These are phyloP conservation scores for Pochonia chlamydosporia DNA, from an alignment of 2,329 filamentous ascomycete genomes.

Conservation along the genomic window DNA sequence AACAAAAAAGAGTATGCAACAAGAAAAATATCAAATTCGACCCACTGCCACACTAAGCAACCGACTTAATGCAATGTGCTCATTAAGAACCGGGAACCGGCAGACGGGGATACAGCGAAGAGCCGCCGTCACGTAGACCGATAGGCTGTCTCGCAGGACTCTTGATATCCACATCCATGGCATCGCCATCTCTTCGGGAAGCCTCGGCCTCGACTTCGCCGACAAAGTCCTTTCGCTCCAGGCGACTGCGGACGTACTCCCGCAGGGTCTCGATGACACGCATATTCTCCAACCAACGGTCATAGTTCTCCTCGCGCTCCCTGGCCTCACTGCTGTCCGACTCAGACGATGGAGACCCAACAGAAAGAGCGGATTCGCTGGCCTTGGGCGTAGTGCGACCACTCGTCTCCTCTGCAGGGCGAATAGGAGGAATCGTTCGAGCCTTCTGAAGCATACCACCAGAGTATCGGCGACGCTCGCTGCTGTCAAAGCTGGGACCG, in stretches of 20 bases:
- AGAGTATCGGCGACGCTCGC: constrained; percentile 59
- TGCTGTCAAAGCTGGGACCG: constrained; percentile 59
- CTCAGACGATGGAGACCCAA: constrained; percentile 49
- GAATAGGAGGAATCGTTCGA: constrained; percentile 36
- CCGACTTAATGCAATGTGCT: background rate
- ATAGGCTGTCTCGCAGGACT: constrained; percentile 20
- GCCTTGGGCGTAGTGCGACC: constrained; percentile 38
- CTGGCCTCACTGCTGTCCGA: constrained; percentile 47
- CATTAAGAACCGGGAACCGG: constrained; percentile 22
- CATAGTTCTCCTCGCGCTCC: constrained; percentile 57
- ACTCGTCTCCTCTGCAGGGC: constrained; percentile 28
- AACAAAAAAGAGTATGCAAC: background rate
- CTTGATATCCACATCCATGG: constrained; percentile 32
- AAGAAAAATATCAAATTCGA: background rate
- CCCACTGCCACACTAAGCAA: background rate
- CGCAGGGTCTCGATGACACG: constrained; percentile 58
- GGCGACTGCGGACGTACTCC: constrained; percentile 49
- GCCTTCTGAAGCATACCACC: constrained; percentile 62
- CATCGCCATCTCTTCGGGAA: constrained; percentile 18
- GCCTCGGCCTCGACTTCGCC: constrained; percentile 19
- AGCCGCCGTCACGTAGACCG: constrained; percentile 22
- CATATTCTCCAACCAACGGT: constrained; percentile 61
- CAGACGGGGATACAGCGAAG: constrained; percentile 34
- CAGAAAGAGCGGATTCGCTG: constrained; percentile 35
- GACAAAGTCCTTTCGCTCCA: constrained; percentile 51